Conservation (phyloP, 768 basidiomycete species). For the Favolaschia claudopus region DNA sequence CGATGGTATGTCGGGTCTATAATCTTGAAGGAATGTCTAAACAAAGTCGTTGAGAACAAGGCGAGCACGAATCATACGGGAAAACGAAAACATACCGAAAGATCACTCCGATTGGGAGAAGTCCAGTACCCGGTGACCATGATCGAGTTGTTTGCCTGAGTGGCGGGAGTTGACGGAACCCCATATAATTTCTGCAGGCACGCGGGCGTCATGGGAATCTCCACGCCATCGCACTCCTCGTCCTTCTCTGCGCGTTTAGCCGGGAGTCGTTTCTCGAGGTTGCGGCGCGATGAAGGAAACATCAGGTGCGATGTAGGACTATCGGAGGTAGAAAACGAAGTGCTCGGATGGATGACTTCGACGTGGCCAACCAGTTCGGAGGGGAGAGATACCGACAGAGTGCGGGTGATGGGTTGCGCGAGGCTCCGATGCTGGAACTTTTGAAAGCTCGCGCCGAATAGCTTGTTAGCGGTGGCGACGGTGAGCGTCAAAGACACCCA, state of each 20-base stretch:
- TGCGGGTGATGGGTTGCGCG: too few relatives aligned
- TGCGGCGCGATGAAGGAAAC: background rate
- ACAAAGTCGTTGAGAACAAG: too few relatives aligned
- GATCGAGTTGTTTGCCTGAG: too few relatives aligned
- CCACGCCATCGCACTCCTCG: background rate
- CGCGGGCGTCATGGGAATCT: background rate
- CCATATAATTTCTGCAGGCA: background rate
- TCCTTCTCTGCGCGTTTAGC: too few relatives aligned
- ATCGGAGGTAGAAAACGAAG: background rate
- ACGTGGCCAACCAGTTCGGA: background rate
- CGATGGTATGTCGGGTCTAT: too few relatives aligned
- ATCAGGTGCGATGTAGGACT: too few relatives aligned
- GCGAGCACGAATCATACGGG: too few relatives aligned
- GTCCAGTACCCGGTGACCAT: too few relatives aligned
- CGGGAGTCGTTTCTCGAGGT: background rate
- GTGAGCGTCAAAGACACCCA: background rate
- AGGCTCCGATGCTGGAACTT: background rate
- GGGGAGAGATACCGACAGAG: background rate
- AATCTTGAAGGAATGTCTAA: too few relatives aligned
- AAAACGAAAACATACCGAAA: too few relatives aligned
- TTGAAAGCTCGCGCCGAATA: background rate
- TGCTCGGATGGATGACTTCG: background rate
- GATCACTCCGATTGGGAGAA: too few relatives aligned
- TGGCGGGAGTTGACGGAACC: background rate
- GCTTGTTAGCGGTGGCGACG: background rate